Evolutionary conservation across 2,329 filamentous ascomycete species (phyloP).

Genomic region (Colletotrichum kahawae): DNA sequence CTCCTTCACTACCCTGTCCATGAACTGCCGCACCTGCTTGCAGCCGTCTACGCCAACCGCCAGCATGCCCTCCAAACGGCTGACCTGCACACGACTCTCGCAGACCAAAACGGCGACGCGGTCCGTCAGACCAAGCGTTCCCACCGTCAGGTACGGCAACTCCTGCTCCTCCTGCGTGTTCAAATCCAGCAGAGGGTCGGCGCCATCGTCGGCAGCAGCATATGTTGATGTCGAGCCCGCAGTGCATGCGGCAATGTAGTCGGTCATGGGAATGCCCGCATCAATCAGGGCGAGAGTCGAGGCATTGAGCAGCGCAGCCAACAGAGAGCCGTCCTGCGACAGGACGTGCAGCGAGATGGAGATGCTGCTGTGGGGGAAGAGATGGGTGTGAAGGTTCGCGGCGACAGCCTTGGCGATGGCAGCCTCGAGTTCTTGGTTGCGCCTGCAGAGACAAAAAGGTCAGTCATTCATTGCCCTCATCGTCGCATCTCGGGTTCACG

Average conservation of each 20-base stretch:
- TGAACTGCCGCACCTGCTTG: constrained; percentile 78
- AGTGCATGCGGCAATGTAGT: constrained; percentile 88
- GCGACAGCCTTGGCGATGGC: constrained; percentile 81
- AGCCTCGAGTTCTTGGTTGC: constrained; percentile 79
- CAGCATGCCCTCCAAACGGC: constrained; percentile 87
- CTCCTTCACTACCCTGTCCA: constrained; percentile 80
- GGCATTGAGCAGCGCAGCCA: constrained; percentile 90
- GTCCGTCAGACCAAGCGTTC: constrained; percentile 75
- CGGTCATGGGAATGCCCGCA: constrained; percentile 92
- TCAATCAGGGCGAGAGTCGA: constrained; percentile 91
- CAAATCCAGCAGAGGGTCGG: constrained; percentile 81
- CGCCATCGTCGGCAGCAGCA: constrained; percentile 66
- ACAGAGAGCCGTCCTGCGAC: constrained; percentile 85
- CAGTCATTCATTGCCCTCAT: neutral
- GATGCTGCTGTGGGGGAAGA: constrained; percentile 90
- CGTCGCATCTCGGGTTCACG: neutral
- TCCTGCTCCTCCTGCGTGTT: constrained; percentile 85
- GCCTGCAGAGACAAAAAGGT: constrained; percentile 51
- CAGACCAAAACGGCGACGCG: constrained; percentile 81
- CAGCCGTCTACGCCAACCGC: constrained; percentile 92
- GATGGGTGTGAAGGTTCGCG: constrained; percentile 79
- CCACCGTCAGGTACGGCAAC: constrained; percentile 86
- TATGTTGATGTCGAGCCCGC: constrained; percentile 78
- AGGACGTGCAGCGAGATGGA: constrained; percentile 85
- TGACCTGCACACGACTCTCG: constrained; percentile 86